Percentiles rank a stretch among this genome's conserved stretches.
Conservation (phyloP, 495 filamentous ascomycete species). For the Durotheca rogersii region DNA sequence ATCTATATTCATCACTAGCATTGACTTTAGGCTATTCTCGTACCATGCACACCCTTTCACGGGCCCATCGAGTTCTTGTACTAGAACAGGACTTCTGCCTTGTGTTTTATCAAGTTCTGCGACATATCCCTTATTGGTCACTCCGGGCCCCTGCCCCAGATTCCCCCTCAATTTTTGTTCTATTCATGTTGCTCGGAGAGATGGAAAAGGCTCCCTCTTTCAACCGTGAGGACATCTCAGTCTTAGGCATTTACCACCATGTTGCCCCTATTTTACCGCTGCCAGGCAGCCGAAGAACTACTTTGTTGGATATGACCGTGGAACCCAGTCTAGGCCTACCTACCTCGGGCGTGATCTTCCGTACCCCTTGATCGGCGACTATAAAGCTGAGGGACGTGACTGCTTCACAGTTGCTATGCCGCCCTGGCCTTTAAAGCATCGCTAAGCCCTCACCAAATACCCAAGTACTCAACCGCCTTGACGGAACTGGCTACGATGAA, state of each 20-base stretch:
- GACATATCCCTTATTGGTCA: constrained; percentile 16
- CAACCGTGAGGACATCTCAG: constrained; percentile 21
- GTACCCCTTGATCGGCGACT: constrained; percentile 11
- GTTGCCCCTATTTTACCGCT: constrained; percentile 27
- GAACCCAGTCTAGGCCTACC: constrained; percentile 18
- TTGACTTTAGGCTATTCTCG: constrained; percentile 25
- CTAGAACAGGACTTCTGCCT: constrained; percentile 1
- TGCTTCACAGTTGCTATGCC: constrained; percentile 2
- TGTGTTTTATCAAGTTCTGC: background rate
- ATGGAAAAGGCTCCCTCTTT: constrained; percentile 3
- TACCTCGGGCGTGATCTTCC: constrained; percentile 22
- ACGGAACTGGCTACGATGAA: constrained; percentile 41
- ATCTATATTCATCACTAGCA: constrained; percentile 18
- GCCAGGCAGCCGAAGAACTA: constrained; percentile 9
- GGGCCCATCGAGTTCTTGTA: constrained; percentile 12
- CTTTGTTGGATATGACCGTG: constrained; percentile 13
- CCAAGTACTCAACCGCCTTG: background rate
- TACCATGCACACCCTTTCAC: constrained; percentile 20
- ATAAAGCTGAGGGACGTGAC: constrained; percentile 17
- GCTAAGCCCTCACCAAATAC: constrained; percentile 3
- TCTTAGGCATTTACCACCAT: constrained; percentile 25
- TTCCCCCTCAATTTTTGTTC: constrained; percentile 19
- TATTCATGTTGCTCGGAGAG: constrained; percentile 10
- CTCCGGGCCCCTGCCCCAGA: constrained; percentile 22
- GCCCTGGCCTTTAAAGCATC: constrained; percentile 1